Conservation (phyloP, 192 early-diverging fungal species). For the Lunasporangiospora selenospora region DNA sequence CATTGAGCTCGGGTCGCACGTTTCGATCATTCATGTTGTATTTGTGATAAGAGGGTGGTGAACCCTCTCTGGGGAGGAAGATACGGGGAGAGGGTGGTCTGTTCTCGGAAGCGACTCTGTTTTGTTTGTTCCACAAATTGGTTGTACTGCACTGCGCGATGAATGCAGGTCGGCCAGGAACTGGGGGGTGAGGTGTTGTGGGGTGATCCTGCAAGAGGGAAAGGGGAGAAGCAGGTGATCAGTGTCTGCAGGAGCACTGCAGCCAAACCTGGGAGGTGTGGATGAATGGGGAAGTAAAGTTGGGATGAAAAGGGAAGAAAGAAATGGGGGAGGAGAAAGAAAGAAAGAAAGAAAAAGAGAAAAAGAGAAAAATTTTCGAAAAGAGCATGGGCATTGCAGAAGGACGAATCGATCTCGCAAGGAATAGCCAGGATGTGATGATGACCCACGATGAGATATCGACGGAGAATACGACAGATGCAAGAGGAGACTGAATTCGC, state of each 20-base stretch:
- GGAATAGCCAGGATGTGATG: conserved; percentile 1
- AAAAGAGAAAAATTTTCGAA: background rate
- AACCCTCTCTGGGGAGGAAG: no score
- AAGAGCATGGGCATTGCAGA: background rate
- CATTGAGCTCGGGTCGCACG: background rate
- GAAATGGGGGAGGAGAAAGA: background rate
- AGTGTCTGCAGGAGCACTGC: background rate
- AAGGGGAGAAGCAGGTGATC: background rate
- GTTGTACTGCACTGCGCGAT: background rate
- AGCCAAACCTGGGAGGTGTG: background rate
- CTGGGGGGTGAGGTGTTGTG: background rate
- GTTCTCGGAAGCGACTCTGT: no score
- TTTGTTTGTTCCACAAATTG: conserved; percentile 34
- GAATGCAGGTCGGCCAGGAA: conserved; percentile 7
- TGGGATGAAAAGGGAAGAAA: background rate
- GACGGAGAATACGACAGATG: background rate
- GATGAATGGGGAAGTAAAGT: background rate
- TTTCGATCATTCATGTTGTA: background rate
- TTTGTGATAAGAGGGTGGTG: conserved; percentile 3
- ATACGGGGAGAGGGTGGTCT: conserved; percentile 16
- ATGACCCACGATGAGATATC: no score
- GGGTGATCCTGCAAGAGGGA: background rate
- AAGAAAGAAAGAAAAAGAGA: background rate
- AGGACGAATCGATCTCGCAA: background rate
- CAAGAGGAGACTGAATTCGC: conserved; percentile 7